These are phyloP conservation scores for Nitzschia sp. DNA, from an alignment of 108 stramenopile species.

Conservation along the genomic window DNA sequence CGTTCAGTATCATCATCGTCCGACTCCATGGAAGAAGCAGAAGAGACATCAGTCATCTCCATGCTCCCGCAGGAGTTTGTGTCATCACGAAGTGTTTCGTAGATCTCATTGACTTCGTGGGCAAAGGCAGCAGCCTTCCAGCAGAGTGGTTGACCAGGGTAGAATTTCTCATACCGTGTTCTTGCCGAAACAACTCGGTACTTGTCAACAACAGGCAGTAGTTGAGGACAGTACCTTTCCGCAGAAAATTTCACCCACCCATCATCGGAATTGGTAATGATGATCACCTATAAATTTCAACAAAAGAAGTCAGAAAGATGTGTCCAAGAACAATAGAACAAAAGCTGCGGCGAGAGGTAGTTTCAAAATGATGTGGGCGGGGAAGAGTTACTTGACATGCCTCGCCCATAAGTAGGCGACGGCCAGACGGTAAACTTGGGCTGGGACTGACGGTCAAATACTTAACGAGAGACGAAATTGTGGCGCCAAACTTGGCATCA, in stretches of 20 bases:
- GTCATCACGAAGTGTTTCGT: slow-evolving; percentile 53
- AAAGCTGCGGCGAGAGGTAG: not conserved
- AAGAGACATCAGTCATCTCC: slow-evolving; percentile 63
- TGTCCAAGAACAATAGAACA: no score
- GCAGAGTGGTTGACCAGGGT: slow-evolving; percentile 85
- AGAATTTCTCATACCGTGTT: slow-evolving; percentile 83
- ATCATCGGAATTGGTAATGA: slow-evolving; percentile 90
- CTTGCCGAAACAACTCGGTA: slow-evolving; percentile 81
- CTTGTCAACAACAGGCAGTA: slow-evolving; percentile 69
- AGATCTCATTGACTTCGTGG: slow-evolving; percentile 88
- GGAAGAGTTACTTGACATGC: not conserved
- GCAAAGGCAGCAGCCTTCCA: slow-evolving; percentile 95
- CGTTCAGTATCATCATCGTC: slow-evolving; percentile 13
- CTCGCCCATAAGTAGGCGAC: no score
- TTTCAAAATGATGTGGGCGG: no score
- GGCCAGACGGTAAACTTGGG: no score
- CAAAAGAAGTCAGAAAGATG: not conserved
- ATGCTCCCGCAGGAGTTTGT: slow-evolving; percentile 52
- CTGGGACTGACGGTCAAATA: no score
- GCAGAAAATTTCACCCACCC: slow-evolving; percentile 90
- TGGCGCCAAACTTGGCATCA: no score
- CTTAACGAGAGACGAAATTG: no score
- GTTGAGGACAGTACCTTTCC: slow-evolving; percentile 67
- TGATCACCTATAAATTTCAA: slow-evolving; percentile 57
- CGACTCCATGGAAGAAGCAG: slow-evolving; percentile 32